Evolutionary conservation across 108 stramenopile genomes (phyloP).

Genomic region (Schizochytrium sp.): DNA sequence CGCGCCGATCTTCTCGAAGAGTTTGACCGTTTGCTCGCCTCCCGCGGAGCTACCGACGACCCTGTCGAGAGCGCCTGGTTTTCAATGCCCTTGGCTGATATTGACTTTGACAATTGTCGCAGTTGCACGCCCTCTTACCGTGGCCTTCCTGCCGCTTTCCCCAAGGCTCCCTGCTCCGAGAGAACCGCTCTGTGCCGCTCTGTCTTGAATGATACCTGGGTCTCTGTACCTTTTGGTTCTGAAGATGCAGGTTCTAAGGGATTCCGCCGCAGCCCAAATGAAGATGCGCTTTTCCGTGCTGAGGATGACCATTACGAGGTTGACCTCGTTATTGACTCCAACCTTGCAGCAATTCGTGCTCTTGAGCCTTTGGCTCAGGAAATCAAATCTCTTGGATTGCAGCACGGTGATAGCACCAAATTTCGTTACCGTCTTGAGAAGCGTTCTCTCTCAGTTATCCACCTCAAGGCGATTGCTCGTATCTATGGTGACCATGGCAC

Average conservation of each 20-base stretch:
- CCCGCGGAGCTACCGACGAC: conserved; percentile 76
- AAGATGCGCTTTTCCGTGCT: conserved; percentile 92
- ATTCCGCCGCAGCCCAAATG: conserved; percentile 94
- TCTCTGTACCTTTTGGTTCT: conserved; percentile 92
- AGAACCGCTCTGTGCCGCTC: conserved; percentile 83
- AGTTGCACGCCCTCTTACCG: conserved; percentile 86
- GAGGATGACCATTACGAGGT: conserved; percentile 99
- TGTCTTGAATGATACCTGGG: conserved; percentile 95
- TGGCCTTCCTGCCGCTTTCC: conserved; percentile 92
- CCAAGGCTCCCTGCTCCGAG: conserved; percentile 89
- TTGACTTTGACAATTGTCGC: conserved; percentile 74
- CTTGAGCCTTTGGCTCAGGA: conserved; percentile 94
- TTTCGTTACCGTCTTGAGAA: conserved; percentile 82
- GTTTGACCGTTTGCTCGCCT: conserved; percentile 88
- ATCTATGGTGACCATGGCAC: conserved; percentile 92
- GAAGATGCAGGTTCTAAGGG: conserved; percentile 97
- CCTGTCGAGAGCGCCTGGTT: conserved; percentile 67
- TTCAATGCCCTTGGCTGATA: conserved; percentile 72
- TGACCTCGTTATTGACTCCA: conserved; percentile 97
- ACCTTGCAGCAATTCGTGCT: conserved; percentile 83
- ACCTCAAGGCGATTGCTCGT: conserved; percentile 92
- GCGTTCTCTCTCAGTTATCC: conserved; percentile 85
- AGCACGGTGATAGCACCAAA: conserved; percentile 79
- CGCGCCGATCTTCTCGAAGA: conserved; percentile 88
- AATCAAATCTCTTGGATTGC: conserved; percentile 81